Conservation (phyloP, 345 rosid genomes). For the Linum tenue region DNA sequence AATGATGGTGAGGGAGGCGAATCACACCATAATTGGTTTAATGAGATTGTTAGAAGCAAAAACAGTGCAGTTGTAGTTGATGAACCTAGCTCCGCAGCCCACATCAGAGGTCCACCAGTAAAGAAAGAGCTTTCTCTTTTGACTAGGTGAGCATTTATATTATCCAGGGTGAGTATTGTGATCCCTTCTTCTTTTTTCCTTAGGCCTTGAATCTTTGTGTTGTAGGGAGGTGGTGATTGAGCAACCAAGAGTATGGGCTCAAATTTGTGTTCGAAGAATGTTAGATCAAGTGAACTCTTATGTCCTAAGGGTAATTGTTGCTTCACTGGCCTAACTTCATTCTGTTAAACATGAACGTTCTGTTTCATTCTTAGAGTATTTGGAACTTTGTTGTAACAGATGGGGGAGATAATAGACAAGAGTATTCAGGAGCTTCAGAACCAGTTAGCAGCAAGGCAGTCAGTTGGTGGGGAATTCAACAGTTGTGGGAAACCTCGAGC, state of each 20-base stretch:
- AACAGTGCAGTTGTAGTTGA: constrained; percentile 28
- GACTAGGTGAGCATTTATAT: constrained; percentile 42
- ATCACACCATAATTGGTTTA: too few relatives aligned
- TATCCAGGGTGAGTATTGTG: not conserved
- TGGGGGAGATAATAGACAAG: constrained; percentile 76
- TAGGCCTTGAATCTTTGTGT: constrained; percentile 7
- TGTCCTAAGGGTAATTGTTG: constrained; percentile 51
- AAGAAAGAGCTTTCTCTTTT: constrained; percentile 69
- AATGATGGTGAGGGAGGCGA: too few relatives aligned
- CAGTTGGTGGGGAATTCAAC: constrained; percentile 14
- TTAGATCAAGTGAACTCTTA: constrained; percentile 80
- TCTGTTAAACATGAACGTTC: not conserved
- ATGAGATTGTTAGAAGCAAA: too few relatives aligned
- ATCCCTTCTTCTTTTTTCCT: not conserved
- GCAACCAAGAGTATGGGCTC: constrained; percentile 87
- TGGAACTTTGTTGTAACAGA: constrained; percentile 28
- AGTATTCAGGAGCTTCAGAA: constrained; percentile 60
- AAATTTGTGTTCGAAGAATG: constrained; percentile 82
- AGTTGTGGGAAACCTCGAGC: constrained; percentile 73
- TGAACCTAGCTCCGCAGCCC: constrained; percentile 46
- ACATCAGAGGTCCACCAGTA: constrained; percentile 48
- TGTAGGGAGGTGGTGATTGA: constrained; percentile 84
- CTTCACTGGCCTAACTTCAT: not conserved
- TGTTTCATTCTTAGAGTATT: not conserved
- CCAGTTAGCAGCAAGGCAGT: constrained; percentile 47